A percentile compares a stretch with the other conserved stretches of the same genome.
Evolutionary conservation across 2,329 filamentous ascomycete genomes (phyloP).

Genomic region (Apiospora saccharicola): DNA sequence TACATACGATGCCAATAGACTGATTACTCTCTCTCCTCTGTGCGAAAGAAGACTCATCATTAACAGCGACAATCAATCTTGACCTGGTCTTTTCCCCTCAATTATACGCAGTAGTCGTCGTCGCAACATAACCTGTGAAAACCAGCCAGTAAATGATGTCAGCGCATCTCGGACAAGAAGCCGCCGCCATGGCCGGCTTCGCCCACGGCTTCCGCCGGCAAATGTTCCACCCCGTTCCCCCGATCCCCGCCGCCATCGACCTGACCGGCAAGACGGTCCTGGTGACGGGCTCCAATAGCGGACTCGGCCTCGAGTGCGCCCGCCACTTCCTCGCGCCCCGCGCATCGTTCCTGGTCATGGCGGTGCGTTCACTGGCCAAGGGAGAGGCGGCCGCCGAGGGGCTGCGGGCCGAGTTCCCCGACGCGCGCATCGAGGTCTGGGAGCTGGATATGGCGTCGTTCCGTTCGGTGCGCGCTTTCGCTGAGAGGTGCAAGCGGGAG

Average conservation of each 20-base stretch:
- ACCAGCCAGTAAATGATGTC: slow-evolving; percentile 13
- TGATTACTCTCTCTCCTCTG: not conserved
- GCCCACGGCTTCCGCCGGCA: slow-evolving; percentile 19
- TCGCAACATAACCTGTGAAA: no score
- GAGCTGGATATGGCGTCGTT: slow-evolving; percentile 49
- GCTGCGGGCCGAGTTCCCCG: slow-evolving; percentile 37
- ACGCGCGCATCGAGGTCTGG: slow-evolving; percentile 48
- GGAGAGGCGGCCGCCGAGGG: slow-evolving; percentile 30
- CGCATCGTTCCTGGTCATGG: slow-evolving; percentile 44
- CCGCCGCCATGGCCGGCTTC: not conserved
- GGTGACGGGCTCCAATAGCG: slow-evolving; percentile 43
- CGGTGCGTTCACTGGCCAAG: slow-evolving; percentile 39
- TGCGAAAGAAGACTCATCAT: no score
- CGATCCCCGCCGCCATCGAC: slow-evolving; percentile 34
- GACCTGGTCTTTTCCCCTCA: no score
- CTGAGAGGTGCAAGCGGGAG: slow-evolving; percentile 34
- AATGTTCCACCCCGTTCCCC: slow-evolving; percentile 22
- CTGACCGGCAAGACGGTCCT: slow-evolving; percentile 46
- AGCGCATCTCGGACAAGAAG: slow-evolving; percentile 1
- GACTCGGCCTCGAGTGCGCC: slow-evolving; percentile 45
- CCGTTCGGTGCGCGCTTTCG: slow-evolving; percentile 48
- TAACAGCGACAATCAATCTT: no score
- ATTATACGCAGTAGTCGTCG: no score
- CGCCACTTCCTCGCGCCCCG: slow-evolving; percentile 43
- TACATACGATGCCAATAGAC: not conserved